Base-by-base conservation (phyloP, 1,139 yeast species). In the Scheffersomyces quercinus region DNA sequence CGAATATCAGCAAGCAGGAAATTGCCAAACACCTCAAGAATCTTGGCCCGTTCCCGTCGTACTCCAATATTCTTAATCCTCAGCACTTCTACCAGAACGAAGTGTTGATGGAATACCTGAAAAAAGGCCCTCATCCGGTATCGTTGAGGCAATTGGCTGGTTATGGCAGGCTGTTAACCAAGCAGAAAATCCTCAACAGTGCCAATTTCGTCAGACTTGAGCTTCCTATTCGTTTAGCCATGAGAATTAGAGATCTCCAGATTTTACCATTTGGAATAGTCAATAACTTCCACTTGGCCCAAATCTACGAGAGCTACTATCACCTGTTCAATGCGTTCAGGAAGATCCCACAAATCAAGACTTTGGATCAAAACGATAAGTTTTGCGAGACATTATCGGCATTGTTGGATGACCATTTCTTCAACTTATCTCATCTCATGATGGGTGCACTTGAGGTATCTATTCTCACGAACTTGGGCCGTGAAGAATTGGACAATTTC, bases 381-480 rank as follows among this genome's bases (percentile, higher is more conserved):
- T 90, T 91, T 60, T 85, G 96, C 58, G 68, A 69, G 30, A 75
- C 81, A 35, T 70, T 90, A 45, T 75, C 80, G 29, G 70, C 75
- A 28, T 77, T 90, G 50, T 68, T 91, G 52, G 91, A 86, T 61
- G 85, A 82, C 55, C 96, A 91, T 65, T 74, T 88, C 39, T 71
- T 84, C 46, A 88, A 89, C 53, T 73, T 91, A 47, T 93, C 97
- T 1, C 93, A 90, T 59, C 71, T 91, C 49, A 86, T 91, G 75
- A 88, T 89, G 91, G 98, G 97, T 2, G 90, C 95, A 0, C 70
- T 90, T 44, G 97, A 91, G 57, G 85, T 87, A 43, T 80, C 90
- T 11, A 81, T 85, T 38, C 66, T 85, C 37, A 75, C 80, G 36
- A 72, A 81, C 32, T 75, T 86, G 54, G 84, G 89, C 1, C 83